Evolutionary conservation across 306 rosid species (phyloP).

Genomic region (Carpinus fangiana): DNA sequence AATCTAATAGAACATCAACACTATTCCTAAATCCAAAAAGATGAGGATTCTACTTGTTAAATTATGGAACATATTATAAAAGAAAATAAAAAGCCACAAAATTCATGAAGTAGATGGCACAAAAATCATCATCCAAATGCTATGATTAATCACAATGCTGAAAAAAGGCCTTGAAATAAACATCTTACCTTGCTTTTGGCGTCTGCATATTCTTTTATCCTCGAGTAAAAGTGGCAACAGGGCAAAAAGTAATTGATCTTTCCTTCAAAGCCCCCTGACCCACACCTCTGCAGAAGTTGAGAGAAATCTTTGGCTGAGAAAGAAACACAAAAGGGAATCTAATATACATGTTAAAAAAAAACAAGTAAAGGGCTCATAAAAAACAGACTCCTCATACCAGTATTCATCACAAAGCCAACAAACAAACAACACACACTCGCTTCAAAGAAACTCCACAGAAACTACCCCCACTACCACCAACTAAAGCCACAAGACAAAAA

Average conservation of each 20-base stretch:
- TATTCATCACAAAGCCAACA: conserved; percentile 53
- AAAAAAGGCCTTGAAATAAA: conserved; percentile 19
- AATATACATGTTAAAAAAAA: conserved; percentile 41
- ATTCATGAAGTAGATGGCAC: background rate
- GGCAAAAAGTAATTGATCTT: conserved; percentile 35
- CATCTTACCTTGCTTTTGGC: conserved; percentile 72
- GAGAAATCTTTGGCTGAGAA: conserved; percentile 44
- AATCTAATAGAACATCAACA: background rate
- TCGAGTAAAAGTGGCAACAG: conserved; percentile 15
- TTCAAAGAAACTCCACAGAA: conserved; percentile 80
- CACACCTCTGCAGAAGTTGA: conserved; percentile 53
- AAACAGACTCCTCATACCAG: conserved; percentile 45
- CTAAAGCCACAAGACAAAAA: conserved; percentile 41
- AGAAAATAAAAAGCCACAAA: background rate
- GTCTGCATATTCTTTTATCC: conserved; percentile 64
- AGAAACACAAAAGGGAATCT: conserved; percentile 47
- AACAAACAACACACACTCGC: conserved; percentile 69
- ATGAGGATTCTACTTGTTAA: background rate
- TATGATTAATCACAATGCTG: background rate
- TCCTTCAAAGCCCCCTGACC: conserved; percentile 52
- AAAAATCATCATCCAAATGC: background rate
- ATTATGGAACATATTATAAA: background rate
- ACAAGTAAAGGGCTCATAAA: conserved; percentile 18
- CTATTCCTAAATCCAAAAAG: background rate
- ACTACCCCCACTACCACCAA: conserved; percentile 96